phyloP scores from a whole-genome alignment of 2,329 filamentous ascomycete species.

The Sordariomycetes sp. region DNA sequence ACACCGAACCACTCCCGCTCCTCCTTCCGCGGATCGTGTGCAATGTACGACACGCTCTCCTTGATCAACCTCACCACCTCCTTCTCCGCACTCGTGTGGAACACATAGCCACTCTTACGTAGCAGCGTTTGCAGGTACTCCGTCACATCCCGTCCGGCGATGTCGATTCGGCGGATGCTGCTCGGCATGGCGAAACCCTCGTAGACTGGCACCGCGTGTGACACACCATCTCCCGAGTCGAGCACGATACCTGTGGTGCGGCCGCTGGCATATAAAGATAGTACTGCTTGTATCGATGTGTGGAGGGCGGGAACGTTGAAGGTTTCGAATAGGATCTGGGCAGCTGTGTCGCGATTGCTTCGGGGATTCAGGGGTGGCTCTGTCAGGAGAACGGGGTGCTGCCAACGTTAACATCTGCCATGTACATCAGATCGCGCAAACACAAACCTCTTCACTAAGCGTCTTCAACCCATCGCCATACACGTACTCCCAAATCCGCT shows the following conservation, averaged over 20 bases:
- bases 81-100: conserved; percentile 97
- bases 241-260: conserved; percentile 94
- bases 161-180: conserved; percentile 90
- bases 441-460: conserved; percentile 78
- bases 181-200: conserved; percentile 96
- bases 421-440: neutral
- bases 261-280: conserved; percentile 91
- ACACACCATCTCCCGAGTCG: conserved; percentile 92
- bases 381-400: conserved; percentile 93
- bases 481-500: conserved; percentile 97
- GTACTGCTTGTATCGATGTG: conserved; percentile 92
- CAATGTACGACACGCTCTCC: conserved; percentile 87
- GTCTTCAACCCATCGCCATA: conserved; percentile 95
- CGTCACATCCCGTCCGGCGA: conserved; percentile 91
- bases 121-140: conserved; percentile 88
- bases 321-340: conserved; percentile 96
- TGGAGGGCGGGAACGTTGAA: conserved; percentile 97
- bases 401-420: conserved; percentile 7
- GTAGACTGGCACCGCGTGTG: conserved; percentile 94
- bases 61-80: conserved; percentile 98
- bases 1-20: conserved; percentile 90
- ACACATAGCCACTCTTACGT: conserved; percentile 85
- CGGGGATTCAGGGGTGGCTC: conserved; percentile 93
- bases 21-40: conserved; percentile 81
- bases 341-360: conserved; percentile 90